Conservation (phyloP, 208 protist species). For the Phytomonas sp. region DNA sequence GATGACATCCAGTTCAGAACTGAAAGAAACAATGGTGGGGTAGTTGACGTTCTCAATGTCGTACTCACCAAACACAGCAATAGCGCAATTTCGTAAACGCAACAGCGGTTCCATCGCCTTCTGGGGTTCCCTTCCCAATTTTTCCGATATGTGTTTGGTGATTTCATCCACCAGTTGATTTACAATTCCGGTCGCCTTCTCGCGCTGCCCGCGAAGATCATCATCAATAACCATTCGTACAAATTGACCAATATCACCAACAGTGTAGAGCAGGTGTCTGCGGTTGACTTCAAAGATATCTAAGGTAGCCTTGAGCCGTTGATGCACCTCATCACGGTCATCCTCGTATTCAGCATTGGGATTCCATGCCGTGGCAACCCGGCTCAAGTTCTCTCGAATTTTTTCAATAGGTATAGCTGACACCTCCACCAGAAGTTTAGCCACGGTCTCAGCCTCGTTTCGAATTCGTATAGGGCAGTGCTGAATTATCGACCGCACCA, state of each 20-base stretch:
- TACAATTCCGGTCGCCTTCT: conserved; percentile 74
- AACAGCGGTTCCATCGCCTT: conserved; percentile 94
- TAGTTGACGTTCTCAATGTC: conserved; percentile 79
- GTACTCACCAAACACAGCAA: conserved; percentile 97
- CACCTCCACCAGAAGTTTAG: conserved; percentile 71
- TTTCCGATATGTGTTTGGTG: conserved; percentile 93
- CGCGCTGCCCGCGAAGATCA: conserved; percentile 62
- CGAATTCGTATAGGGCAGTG: conserved; percentile 79
- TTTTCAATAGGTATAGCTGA: conserved; percentile 86
- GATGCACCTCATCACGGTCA: conserved; percentile 72
- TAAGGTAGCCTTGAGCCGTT: conserved; percentile 54
- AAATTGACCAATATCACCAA: conserved; percentile 86
- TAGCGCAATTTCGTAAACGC: conserved; percentile 89
- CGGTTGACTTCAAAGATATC: conserved; percentile 77
- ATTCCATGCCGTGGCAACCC: conserved; percentile 83
- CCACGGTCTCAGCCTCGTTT: conserved; percentile 77
- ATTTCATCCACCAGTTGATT: conserved; percentile 95
- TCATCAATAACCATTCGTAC: conserved; percentile 78
- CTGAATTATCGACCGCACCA: conserved; percentile 72
- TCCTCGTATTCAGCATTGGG: conserved; percentile 88
- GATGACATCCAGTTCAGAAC: conserved; percentile 94
- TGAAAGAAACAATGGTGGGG: conserved; percentile 93
- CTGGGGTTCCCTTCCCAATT: conserved; percentile 90
- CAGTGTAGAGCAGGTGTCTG: conserved; percentile 74
- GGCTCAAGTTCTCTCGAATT: conserved; percentile 81